Evolutionary conservation across 371 early-diverging fungal species (phyloP), one percentile per base, ranked within the genome.

Genomic region (Syncephalis fuscata): DNA sequence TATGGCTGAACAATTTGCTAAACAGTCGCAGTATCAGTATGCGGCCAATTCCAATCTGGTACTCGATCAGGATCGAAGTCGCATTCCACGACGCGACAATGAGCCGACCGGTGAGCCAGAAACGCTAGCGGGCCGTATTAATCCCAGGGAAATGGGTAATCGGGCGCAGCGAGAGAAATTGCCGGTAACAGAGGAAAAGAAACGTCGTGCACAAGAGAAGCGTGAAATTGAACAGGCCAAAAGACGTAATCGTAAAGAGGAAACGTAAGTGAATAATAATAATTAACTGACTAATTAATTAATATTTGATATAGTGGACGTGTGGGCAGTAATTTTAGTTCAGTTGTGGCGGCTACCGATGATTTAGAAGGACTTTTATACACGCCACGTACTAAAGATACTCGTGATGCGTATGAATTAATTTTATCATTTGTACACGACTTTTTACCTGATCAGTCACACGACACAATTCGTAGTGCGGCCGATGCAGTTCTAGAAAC

Each of bases 21-120:
- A 74, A 55, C 73, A 70, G 32, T 74, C 70, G 61, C 86, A 86
- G 56, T 90, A 89, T 61, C 82, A 83, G 61, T 92, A 92, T 63
- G 81, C 88, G 19, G 88, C 88, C 22, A 93, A 85, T 62, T 81
- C 91, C 20, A 94, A 92, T 66, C 68, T 94, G 53, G 97, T 96
- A 2, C 73, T 93, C 19, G 85, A 84, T 44, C 81, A 87, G 17
- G 87, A 91, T 60, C 74, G 97, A 22, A 74, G 85, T 46, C 72
- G 71, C 10, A 64, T 81, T 36, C 78, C 88, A 25, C 81, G 91
- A 22, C 73, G 94, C 46, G 87, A 84, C 69, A 73, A 89, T 50
- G 95, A 95, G 58, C 92, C 93, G 20, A 82, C 88, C 20, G 95
- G 94, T n/a, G 95, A 95, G 56, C 83, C 91, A 23, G 95, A 91